Percentiles rank a stretch among this genome's conserved stretches.
These are phyloP conservation scores for Colletotrichum trifolii DNA, from an alignment of 2,329 filamentous ascomycete genomes.

Conservation along the genomic window DNA sequence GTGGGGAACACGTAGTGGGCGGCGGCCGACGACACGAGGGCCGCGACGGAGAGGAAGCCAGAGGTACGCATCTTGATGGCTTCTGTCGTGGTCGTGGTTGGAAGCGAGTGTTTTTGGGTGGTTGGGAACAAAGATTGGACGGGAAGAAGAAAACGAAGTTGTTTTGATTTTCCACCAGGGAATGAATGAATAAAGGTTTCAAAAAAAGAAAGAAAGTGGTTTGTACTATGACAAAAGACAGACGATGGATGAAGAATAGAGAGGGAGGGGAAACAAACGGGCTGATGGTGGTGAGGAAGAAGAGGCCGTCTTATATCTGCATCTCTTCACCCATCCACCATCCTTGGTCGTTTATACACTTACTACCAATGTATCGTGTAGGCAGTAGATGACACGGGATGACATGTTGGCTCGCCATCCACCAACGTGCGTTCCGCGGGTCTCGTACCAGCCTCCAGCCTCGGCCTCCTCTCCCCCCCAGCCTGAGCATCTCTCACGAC, in stretches of 20 bases:
- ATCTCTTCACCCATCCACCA: background rate
- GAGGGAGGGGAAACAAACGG: conserved; percentile 2
- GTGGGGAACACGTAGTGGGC: conserved; percentile 39
- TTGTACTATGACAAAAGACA: conserved; percentile 33
- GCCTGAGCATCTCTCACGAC: too few species aligned
- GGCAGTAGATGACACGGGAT: too few species aligned
- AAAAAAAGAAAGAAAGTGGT: conserved; percentile 34
- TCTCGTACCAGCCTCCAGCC: too few species aligned
- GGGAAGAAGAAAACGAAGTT: conserved; percentile 29
- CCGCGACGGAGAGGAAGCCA: conserved; percentile 31
- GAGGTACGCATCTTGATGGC: conserved; percentile 23
- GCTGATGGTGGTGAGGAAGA: conserved; percentile 1
- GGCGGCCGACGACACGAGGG: conserved; percentile 33
- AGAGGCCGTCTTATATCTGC: conserved; percentile 27
- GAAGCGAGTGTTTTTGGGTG: conserved; percentile 8
- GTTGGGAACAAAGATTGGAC: conserved; percentile 25
- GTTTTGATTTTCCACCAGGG: conserved; percentile 33
- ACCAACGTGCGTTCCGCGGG: too few species aligned
- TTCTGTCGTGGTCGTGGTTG: conserved; percentile 3
- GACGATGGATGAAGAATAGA: conserved; percentile 31
- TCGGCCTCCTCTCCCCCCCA: background rate
- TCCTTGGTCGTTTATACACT: background rate
- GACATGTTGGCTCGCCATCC: too few species aligned
- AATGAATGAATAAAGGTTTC: conserved; percentile 28
- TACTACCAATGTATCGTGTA: background rate